Evolutionary conservation across 2,329 filamentous ascomycete genomes (phyloP).

Genomic region (Stagonosporopsis vannaccii): DNA sequence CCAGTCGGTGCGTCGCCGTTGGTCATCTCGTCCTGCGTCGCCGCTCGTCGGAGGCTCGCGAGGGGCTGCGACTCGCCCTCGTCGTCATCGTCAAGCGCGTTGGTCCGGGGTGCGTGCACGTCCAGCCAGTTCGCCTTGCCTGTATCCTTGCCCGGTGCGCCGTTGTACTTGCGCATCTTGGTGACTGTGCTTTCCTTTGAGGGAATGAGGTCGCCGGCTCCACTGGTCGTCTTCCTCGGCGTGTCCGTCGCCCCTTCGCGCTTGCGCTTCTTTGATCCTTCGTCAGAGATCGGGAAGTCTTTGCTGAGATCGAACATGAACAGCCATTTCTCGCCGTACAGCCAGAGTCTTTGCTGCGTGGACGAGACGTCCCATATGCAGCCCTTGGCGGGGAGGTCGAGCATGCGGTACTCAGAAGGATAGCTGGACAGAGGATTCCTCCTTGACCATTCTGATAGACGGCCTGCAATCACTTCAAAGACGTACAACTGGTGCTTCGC

Average conservation of each 20-base stretch:
- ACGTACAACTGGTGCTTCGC: slow-evolving; percentile 74
- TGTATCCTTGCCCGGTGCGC: slow-evolving; percentile 45
- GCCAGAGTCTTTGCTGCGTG: slow-evolving; percentile 69
- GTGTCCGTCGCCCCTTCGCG: slow-evolving; percentile 27
- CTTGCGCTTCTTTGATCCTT: slow-evolving; percentile 41
- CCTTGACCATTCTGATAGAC: slow-evolving; percentile 83
- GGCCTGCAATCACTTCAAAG: slow-evolving; percentile 79
- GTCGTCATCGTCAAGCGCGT: slow-evolving; percentile 42
- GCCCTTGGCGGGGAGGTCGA: slow-evolving; percentile 83
- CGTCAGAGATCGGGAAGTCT: slow-evolving; percentile 62
- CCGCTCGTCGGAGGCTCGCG: slow-evolving; percentile 34
- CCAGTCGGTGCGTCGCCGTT: slow-evolving; percentile 24
- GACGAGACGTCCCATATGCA: slow-evolving; percentile 80
- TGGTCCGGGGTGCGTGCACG: slow-evolving; percentile 30
- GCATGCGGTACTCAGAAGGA: slow-evolving; percentile 74
- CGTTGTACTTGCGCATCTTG: slow-evolving; percentile 58
- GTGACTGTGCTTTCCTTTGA: slow-evolving; percentile 55
- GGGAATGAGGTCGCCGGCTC: slow-evolving; percentile 63
- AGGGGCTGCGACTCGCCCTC: slow-evolving; percentile 45
- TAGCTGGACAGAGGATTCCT: slow-evolving; percentile 79
- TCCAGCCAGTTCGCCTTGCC: slow-evolving; percentile 37
- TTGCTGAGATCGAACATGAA: slow-evolving; percentile 88
- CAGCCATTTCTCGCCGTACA: slow-evolving; percentile 85
- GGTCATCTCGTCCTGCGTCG: slow-evolving; percentile 28
- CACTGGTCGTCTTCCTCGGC: slow-evolving; percentile 51